Evolutionary conservation across 2,329 filamentous ascomycete genomes (phyloP).

Genomic region (Nemania abortiva): DNA sequence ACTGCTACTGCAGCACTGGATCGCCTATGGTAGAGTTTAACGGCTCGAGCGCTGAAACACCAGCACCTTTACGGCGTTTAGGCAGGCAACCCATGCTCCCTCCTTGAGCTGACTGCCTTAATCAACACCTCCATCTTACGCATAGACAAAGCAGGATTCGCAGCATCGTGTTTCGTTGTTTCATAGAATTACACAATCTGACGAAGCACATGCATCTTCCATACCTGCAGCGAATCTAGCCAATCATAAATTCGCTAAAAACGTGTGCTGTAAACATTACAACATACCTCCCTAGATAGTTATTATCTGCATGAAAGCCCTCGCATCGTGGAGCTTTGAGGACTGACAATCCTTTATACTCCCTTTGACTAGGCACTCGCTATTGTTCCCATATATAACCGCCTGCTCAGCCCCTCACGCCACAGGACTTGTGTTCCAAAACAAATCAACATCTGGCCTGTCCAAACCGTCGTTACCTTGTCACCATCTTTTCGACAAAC

Average conservation of each 20-base stretch:
- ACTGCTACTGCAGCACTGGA: neutral
- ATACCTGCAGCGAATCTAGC: conserved; percentile 1
- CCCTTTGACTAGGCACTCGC: neutral
- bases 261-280: neutral
- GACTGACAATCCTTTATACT: neutral
- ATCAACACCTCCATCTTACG: neutral
- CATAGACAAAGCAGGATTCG: conserved; percentile 1
- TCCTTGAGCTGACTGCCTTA: neutral
- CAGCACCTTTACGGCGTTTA: neutral
- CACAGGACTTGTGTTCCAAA: neutral
- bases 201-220: neutral
- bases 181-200: neutral
- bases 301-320: conserved; percentile 4
- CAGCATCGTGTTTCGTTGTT: conserved; percentile 3
- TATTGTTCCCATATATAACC: conserved; percentile 1
- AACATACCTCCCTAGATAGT: neutral
- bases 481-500: conserved; percentile 39
- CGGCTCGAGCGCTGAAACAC: conserved; percentile 18
- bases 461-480: neutral
- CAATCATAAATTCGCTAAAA: conserved; percentile 10
- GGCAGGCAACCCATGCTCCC: conserved; percentile 11
- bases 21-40: conserved; percentile 5
- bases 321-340: conserved; percentile 7
- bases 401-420: conserved; percentile 9
- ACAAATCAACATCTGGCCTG: neutral